A percentile compares a stretch with the other conserved stretches of the same genome.
Evolutionary conservation across 1,284 basidiomycete species (phyloP).

Genomic region (Blastosporella zonata): DNA sequence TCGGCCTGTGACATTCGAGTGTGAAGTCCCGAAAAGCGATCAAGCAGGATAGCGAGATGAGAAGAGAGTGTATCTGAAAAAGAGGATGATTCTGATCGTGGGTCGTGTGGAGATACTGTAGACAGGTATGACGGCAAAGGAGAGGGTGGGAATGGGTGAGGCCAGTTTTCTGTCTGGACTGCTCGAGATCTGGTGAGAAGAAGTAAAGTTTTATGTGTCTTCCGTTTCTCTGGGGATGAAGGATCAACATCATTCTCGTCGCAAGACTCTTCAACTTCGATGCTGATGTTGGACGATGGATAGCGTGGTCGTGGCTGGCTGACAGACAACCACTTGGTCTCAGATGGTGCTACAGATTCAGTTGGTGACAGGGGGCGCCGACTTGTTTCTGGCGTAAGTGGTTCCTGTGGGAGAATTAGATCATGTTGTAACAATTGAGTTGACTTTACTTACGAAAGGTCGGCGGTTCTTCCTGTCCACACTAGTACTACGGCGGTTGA

Average conservation of each 20-base stretch:
- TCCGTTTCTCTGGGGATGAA: slow-evolving; percentile 38
- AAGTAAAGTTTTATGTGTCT: slow-evolving; percentile 47
- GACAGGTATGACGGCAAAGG: slow-evolving; percentile 42
- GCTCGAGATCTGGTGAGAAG: slow-evolving; percentile 64
- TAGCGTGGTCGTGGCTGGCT: slow-evolving; percentile 37
- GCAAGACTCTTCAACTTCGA: slow-evolving; percentile 47
- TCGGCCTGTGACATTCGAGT: slow-evolving; percentile 79
- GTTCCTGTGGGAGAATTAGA: slow-evolving; percentile 39
- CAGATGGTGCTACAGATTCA: slow-evolving; percentile 44
- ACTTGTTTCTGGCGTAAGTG: slow-evolving; percentile 59
- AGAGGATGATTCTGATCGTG: slow-evolving; percentile 67
- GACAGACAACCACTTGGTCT: slow-evolving; percentile 40
- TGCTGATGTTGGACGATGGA: slow-evolving; percentile 41
- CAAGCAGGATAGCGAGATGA: slow-evolving; percentile 63
- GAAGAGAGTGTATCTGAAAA: slow-evolving; percentile 49
- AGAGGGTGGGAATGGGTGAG: slow-evolving; percentile 28
- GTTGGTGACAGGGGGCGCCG: slow-evolving; percentile 55
- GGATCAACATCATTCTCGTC: slow-evolving; percentile 33
- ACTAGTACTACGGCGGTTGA: slow-evolving; percentile 22
- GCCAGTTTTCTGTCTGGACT: slow-evolving; percentile 69
- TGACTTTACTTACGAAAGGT: slow-evolving; percentile 37
- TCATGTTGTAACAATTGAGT: neutral
- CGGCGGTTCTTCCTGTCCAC: slow-evolving; percentile 28
- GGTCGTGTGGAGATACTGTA: slow-evolving; percentile 48
- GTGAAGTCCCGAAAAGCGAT: slow-evolving; percentile 67